phyloP scores from a whole-genome alignment of 2,329 filamentous ascomycete species.

The Periconia digitata region DNA sequence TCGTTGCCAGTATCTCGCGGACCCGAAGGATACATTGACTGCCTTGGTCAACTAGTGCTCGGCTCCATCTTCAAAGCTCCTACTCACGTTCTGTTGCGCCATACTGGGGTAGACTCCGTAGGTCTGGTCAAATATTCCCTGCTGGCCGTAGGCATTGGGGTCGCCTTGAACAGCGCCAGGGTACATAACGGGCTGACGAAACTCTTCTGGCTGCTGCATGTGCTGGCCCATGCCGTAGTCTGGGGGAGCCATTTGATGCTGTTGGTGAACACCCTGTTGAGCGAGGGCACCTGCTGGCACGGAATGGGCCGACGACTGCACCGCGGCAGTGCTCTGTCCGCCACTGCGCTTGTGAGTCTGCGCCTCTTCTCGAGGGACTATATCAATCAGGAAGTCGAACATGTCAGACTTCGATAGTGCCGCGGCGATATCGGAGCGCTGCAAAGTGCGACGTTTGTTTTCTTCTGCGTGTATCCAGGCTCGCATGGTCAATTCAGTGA shows the following conservation, averaged over 20 bases:
- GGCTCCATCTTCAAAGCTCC: neutral
- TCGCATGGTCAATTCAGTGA: slow-evolving; percentile 97
- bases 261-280: slow-evolving; percentile 47
- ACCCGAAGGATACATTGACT: slow-evolving; percentile 43
- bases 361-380: slow-evolving; percentile 94
- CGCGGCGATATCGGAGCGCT: slow-evolving; percentile 94
- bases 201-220: slow-evolving; percentile 66
- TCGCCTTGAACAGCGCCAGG: slow-evolving; percentile 75
- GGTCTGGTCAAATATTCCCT: slow-evolving; percentile 79
- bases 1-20: slow-evolving; percentile 42
- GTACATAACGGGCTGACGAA: slow-evolving; percentile 82
- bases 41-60: slow-evolving; percentile 6
- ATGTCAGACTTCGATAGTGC: slow-evolving; percentile 97
- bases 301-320: slow-evolving; percentile 45
- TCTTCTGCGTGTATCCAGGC: slow-evolving; percentile 99
- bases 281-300: slow-evolving; percentile 36
- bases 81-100: slow-evolving; percentile 76
- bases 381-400: slow-evolving; percentile 99
- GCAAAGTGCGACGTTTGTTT: slow-evolving; percentile 93
- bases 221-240: slow-evolving; percentile 60
- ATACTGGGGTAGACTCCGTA: slow-evolving; percentile 74
- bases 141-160: slow-evolving; percentile 73
- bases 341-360: slow-evolving; percentile 72
- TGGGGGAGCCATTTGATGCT: slow-evolving; percentile 57
- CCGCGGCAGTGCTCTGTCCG: slow-evolving; percentile 41